Base-by-base conservation (phyloP, 2,329 filamentous ascomycete genomes). In the Niveomyces coronatus region DNA sequence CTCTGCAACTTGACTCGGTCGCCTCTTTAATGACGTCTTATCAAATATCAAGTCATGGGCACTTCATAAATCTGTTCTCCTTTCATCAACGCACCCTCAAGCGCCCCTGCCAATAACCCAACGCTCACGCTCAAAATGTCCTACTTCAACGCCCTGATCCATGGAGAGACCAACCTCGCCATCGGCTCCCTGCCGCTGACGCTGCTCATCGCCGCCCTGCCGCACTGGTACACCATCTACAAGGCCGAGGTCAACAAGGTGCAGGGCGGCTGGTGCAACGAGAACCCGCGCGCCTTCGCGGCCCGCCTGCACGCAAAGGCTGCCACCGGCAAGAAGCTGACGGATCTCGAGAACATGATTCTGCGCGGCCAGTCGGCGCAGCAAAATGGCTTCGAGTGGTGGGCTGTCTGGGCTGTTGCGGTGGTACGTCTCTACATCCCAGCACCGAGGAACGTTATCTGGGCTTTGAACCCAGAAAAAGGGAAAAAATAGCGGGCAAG, bases 171-270 rank as follows among this genome's bases (percentile, higher is more conserved):
- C 22, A 43, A 24, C 40, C 14, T 28, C 17, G 31, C 40, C 40
- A 43, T 39, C n/a, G 36, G 35, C 31, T 39, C 40, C 16, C 36
- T 43, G 7, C 36, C 40, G 22, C 40, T 43, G 26, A 43, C 40
- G 22, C 40, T 43, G 4, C 28, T 43, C 28, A 20, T 43, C 31
- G 17, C 40, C 16, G 35, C 40, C 14, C 36, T 43, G 31, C 40
- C 40, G 18, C 40, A 43, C 27, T 43, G 40, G 40, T 43, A 43
- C 36, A 43, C 32, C 31, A 43, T 43, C 17, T 39, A 35, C 32
- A 22, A 23, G 27, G 40, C 40, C 28, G 40, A 43, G 31, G n/a
- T 3, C 26, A 43, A 43, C 40, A 39, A 39, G 32, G 40, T 43
- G 26, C 36, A 39, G 32, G 40, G 40, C 26, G 40, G 40, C 26